A percentile compares a stretch with the other conserved stretches of the same genome.
Conservation (phyloP, 1,284 basidiomycete species). For the Schizophyllum commune region DNA sequence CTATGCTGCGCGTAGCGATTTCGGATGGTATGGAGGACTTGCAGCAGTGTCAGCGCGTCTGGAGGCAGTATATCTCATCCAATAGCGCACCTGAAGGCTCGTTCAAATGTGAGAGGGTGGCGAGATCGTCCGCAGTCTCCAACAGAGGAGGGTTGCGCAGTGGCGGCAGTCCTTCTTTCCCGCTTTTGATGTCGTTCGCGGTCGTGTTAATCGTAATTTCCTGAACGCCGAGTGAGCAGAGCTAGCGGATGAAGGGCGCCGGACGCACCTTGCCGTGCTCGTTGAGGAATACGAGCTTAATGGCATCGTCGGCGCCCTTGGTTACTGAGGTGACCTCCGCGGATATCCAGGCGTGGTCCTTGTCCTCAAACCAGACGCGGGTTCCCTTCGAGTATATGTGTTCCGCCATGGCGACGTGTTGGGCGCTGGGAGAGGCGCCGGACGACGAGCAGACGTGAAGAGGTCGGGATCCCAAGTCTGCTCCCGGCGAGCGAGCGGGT, state of each 20-base stretch:
- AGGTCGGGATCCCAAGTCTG: background rate
- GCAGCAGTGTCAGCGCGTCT: slow-evolving; percentile 2
- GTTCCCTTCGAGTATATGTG: slow-evolving; percentile 83
- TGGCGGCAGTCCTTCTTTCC: slow-evolving; percentile 76
- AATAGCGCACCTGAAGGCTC: slow-evolving; percentile 78
- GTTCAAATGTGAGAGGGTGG: slow-evolving; percentile 95
- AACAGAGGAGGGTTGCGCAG: slow-evolving; percentile 94
- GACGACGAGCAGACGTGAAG: background rate
- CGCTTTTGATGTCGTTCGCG: slow-evolving; percentile 67
- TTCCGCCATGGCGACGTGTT: slow-evolving; percentile 53
- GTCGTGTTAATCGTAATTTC: slow-evolving; percentile 76
- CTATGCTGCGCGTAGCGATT: slow-evolving; percentile 96
- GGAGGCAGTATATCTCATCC: background rate
- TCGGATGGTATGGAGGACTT: slow-evolving; percentile 94
- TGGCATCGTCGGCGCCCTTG: slow-evolving; percentile 55
- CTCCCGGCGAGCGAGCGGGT: too few species aligned
- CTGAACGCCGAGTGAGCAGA: slow-evolving; percentile 29
- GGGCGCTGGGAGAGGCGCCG: background rate
- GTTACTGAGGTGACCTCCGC: slow-evolving; percentile 70
- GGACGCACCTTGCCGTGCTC: slow-evolving; percentile 75
- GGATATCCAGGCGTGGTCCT: slow-evolving; percentile 88
- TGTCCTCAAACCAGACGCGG: slow-evolving; percentile 86
- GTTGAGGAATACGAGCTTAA: slow-evolving; percentile 77
- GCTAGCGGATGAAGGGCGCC: slow-evolving; percentile 9
- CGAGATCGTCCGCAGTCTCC: slow-evolving; percentile 96